Percentiles rank a stretch among this genome's conserved stretches.
Conservation (phyloP, 2,329 filamentous ascomycete species). For the Chrysoporthe deuterocubensis region DNA sequence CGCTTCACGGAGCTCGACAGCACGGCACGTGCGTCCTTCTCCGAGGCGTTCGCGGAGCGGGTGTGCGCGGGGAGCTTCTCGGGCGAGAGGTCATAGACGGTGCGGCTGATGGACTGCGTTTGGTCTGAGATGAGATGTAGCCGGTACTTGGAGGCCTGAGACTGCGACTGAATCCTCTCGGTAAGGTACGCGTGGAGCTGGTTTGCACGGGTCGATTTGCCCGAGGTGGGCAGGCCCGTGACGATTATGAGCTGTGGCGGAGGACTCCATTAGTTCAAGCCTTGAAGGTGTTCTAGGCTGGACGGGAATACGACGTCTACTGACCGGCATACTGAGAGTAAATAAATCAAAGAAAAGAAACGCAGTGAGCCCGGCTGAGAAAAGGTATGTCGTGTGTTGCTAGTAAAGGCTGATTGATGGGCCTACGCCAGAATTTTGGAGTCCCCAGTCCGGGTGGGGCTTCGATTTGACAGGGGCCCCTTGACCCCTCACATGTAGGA, state of each 20-base stretch:
- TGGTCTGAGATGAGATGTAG: conserved; percentile 78
- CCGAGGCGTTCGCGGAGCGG: conserved; percentile 72
- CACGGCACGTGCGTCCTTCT: conserved; percentile 80
- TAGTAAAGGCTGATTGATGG: background rate
- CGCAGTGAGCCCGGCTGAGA: background rate
- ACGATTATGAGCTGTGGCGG: conserved; percentile 65
- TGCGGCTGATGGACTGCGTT: conserved; percentile 68
- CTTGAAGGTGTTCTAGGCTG: background rate
- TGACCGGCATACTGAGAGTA: background rate
- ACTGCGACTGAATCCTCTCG: conserved; percentile 53
- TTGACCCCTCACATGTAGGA: background rate
- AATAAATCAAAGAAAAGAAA: too few relatives aligned
- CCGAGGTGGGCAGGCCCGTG: conserved; percentile 69
- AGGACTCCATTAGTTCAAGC: conserved; percentile 5
- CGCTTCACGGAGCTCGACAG: conserved; percentile 81
- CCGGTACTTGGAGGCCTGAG: conserved; percentile 54
- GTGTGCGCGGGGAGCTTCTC: conserved; percentile 58
- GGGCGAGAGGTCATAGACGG: conserved; percentile 70
- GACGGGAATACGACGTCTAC: background rate
- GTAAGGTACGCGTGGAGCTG: conserved; percentile 70
- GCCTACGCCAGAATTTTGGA: background rate
- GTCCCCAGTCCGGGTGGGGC: background rate
- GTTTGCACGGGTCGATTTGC: conserved; percentile 67
- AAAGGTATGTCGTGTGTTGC: background rate
- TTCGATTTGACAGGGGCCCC: background rate